Evolutionary conservation across 1,139 yeast species (phyloP).

Genomic region (Geotrichum phurueaensis): DNA sequence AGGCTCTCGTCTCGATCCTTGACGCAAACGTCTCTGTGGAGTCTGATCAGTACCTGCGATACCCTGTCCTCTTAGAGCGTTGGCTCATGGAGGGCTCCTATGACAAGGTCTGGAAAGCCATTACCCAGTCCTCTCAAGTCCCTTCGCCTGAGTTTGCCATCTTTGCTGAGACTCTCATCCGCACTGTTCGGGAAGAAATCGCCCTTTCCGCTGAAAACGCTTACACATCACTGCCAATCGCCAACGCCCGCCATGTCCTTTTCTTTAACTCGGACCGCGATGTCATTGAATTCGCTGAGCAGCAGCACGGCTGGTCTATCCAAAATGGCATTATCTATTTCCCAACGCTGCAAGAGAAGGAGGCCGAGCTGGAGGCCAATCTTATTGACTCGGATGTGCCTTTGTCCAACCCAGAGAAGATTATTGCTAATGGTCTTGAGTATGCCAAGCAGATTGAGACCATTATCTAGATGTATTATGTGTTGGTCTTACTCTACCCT

Average conservation of each 20-base stretch:
- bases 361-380: constrained; percentile 19
- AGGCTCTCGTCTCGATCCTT: constrained; percentile 45
- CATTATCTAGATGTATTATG: constrained; percentile 47
- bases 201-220: constrained; percentile 82
- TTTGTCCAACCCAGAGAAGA: constrained; percentile 34
- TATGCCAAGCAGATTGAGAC: constrained; percentile 87
- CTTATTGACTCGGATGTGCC: constrained; percentile 29
- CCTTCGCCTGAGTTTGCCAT: constrained; percentile 44
- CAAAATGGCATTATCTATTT: constrained; percentile 57
- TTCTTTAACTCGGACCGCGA: constrained; percentile 67
- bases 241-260: constrained; percentile 75
- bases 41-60: constrained; percentile 55
- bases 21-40: constrained; percentile 32
- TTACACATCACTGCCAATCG: constrained; percentile 67
- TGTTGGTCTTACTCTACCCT: background rate
- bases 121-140: constrained; percentile 43
- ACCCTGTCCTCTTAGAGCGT: constrained; percentile 84
- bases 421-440: constrained; percentile 60
- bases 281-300: constrained; percentile 54
- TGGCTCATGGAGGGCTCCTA: constrained; percentile 97
- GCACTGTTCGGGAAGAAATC: constrained; percentile 78
- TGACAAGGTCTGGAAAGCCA: constrained; percentile 82
- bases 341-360: constrained; percentile 30
- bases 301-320: constrained; percentile 53
- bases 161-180: constrained; percentile 48